Percentiles rank a stretch among this genome's conserved stretches.
Evolutionary conservation across 108 stramenopile species (phyloP).

Genomic region (Pseudonitzschia delicatissima): DNA sequence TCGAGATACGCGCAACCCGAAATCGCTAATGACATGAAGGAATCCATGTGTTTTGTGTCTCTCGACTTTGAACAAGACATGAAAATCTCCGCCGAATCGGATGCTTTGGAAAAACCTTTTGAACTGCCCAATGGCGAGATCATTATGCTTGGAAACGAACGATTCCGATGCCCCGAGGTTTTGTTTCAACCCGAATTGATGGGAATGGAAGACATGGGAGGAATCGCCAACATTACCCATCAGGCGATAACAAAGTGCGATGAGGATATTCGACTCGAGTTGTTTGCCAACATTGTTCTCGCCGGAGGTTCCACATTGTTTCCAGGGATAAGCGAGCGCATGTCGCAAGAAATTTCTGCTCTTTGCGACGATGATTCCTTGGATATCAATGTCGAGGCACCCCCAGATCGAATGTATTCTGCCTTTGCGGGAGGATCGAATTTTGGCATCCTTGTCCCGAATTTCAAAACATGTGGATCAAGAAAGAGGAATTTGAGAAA

Average conservation of each 20-base stretch:
- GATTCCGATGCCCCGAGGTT: conserved; percentile 84
- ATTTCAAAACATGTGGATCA: conserved; percentile 97
- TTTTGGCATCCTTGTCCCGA: conserved; percentile 91
- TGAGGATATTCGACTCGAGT: conserved; percentile 93
- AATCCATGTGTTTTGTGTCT: conserved; percentile 78
- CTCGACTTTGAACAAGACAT: conserved; percentile 82
- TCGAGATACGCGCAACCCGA: conserved; percentile 77
- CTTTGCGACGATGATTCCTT: conserved; percentile 65
- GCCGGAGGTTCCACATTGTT: conserved; percentile 92
- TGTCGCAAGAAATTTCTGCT: conserved; percentile 94
- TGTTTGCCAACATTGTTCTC: conserved; percentile 86
- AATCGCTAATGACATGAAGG: conserved; percentile 87
- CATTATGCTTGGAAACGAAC: conserved; percentile 83
- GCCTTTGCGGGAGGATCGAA: conserved; percentile 94
- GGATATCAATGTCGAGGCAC: conserved; percentile 96
- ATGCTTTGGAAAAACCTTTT: conserved; percentile 76
- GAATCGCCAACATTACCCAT: conserved; percentile 93
- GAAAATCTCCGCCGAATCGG: conserved; percentile 74
- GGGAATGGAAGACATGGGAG: conserved; percentile 88
- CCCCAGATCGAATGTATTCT: conserved; percentile 94
- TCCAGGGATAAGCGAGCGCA: conserved; percentile 95
- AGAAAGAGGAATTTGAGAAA: too few species aligned
- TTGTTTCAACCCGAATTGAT: conserved; percentile 89
- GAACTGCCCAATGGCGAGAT: conserved; percentile 81
- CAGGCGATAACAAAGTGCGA: conserved; percentile 98